Base-by-base conservation (phyloP, 129 eudicot genomes). In the Tagetes erecta region DNA sequence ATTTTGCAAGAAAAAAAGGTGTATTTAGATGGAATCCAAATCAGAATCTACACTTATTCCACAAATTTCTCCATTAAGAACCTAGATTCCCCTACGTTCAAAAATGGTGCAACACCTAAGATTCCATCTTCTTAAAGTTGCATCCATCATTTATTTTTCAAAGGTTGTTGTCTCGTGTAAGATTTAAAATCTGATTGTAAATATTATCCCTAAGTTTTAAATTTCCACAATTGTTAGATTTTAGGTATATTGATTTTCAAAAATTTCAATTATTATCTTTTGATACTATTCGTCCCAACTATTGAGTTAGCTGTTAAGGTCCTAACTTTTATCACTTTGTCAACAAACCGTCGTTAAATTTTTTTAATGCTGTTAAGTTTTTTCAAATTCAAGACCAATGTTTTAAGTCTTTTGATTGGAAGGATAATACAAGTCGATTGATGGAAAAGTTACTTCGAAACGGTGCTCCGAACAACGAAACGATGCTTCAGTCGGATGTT, bases 61-160 rank as follows among this genome's bases (percentile, higher is more conserved):
- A 72, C 77, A 72, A 79, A 50, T 63, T 66, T 35, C 63, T 45
- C 79, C 79, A 72, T 79, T 79, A 72, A 46, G 27, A 72, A 72
- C 74, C 5, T 53, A 65, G 83, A 79, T 79, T 79, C 83, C 64
- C 44, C 64, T 79, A 64, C 55, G 69, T 36, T 55, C 44, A 37
- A 45, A 72, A 52, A 65, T 79, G 81, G 76, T 58, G 78, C 68
- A 79, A 67, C 83, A 73, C 83, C 83, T 79, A 79, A 79, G 83
- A 79, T 79, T 79, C 83, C 83, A 79, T 79, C 42, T 65, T 52
- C 5, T 59, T 53, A 79, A 73, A 73, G 78, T 79, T 56, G 83
- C 83, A 72, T 44, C 50, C 33, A 36, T 68, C 20, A 34, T 66
- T 41, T 53, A 58, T 42, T 59, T 40, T 59, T 33, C 33, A 73